phyloP scores from a whole-genome alignment of 352 stramenopile genomes.

The Pythium monospermum region DNA sequence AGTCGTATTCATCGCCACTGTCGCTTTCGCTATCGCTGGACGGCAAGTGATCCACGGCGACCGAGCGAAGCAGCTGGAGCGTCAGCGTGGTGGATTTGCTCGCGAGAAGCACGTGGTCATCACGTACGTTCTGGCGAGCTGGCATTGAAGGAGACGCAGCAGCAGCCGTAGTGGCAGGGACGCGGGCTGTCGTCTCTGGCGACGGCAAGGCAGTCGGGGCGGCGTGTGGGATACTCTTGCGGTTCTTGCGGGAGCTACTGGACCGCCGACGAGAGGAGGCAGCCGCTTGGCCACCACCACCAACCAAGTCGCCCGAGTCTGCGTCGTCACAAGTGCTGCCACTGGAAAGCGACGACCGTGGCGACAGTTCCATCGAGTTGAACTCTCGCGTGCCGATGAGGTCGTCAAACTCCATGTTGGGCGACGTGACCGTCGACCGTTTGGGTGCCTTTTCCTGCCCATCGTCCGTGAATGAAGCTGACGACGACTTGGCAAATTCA shows the following conservation, averaged over 20 bases:
- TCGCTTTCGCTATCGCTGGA: conserved; percentile 22
- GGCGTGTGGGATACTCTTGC: background rate
- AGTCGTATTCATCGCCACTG: conserved; percentile 8
- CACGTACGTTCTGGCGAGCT: conserved; percentile 8
- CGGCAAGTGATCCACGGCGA: conserved; percentile 17
- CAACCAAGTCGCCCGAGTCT: background rate
- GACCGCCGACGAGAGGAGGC: conserved; percentile 2
- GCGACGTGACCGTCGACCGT: background rate
- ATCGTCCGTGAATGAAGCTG: background rate
- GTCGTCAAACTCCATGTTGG: conserved; percentile 1
- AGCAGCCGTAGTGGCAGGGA: background rate
- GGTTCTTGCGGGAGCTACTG: conserved; percentile 3
- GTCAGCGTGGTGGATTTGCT: conserved; percentile 9
- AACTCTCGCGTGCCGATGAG: conserved; percentile 6
- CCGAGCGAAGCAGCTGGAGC: conserved; percentile 7
- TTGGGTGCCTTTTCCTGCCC: no score
- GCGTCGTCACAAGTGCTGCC: conserved; percentile 4
- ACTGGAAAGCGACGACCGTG: conserved; percentile 14
- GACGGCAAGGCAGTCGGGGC: background rate
- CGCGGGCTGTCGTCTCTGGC: background rate
- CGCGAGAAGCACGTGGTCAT: conserved; percentile 10
- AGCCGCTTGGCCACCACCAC: no score
- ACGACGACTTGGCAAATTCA: background rate
- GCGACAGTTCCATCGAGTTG: background rate
- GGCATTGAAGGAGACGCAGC: no score